phyloP scores from a whole-genome alignment of 805 yeast species.

The Clavispora vitiphila region DNA sequence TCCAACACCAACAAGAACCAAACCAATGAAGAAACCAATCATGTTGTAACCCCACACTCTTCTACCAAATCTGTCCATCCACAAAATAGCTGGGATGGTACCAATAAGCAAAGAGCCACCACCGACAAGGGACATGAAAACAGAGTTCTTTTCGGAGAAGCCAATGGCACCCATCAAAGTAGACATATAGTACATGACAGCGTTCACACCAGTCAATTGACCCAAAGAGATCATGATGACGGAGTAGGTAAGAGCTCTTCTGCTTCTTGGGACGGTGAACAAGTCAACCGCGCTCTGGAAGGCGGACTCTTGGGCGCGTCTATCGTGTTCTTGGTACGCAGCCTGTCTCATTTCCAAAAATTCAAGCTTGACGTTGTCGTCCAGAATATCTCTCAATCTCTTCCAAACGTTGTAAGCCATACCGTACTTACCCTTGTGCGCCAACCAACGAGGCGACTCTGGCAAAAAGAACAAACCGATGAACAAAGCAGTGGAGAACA shows the following conservation, averaged over 20 bases:
- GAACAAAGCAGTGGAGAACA: slow-evolving; percentile 50
- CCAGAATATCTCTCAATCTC: slow-evolving; percentile 45
- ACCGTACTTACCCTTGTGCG: slow-evolving; percentile 46
- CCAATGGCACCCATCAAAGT: slow-evolving; percentile 53
- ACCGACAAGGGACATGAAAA: slow-evolving; percentile 65
- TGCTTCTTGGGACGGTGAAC: slow-evolving; percentile 50
- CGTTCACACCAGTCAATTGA: slow-evolving; percentile 66
- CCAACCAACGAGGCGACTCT: slow-evolving; percentile 58
- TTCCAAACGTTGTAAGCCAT: slow-evolving; percentile 55
- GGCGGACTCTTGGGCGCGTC: slow-evolving; percentile 28
- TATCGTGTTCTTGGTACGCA: slow-evolving; percentile 42
- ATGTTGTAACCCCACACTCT: slow-evolving; percentile 57
- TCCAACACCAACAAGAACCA: slow-evolving; percentile 56
- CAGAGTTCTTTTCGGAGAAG: slow-evolving; percentile 45
- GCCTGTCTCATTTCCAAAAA: slow-evolving; percentile 54
- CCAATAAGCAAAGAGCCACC: slow-evolving; percentile 61
- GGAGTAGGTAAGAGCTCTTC: slow-evolving; percentile 58
- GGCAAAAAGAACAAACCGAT: slow-evolving; percentile 52
- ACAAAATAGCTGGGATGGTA: slow-evolving; percentile 60
- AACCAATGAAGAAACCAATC: slow-evolving; percentile 55
- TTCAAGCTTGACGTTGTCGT: slow-evolving; percentile 43
- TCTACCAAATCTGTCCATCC: slow-evolving; percentile 54
- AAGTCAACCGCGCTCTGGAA: slow-evolving; percentile 46
- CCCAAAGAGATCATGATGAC: slow-evolving; percentile 55
- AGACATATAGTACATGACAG: slow-evolving; percentile 61